These are phyloP conservation scores for Hordeum pubiflorum DNA, from an alignment of 202 grass and related monocot species.

Conservation along the genomic window DNA sequence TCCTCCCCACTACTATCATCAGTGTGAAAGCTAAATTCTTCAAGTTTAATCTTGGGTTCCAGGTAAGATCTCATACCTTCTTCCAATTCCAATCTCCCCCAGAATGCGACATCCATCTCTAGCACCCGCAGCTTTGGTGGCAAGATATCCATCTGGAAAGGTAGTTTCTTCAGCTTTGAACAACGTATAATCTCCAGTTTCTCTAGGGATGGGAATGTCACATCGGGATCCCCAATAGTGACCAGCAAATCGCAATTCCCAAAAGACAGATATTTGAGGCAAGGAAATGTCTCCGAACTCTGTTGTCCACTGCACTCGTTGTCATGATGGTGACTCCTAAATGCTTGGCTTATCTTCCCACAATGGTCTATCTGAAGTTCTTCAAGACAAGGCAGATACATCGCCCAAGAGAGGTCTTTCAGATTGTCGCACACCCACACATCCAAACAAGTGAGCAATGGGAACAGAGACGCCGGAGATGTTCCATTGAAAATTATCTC, in stretches of 20 bases:
- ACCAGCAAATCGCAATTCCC: not conserved
- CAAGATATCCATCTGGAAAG: too few species aligned
- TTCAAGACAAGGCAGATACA: not conserved
- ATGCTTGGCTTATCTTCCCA: not conserved
- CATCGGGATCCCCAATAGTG: not conserved
- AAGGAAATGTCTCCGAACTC: too few species aligned
- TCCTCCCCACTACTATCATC: too few species aligned
- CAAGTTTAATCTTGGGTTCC: too few species aligned
- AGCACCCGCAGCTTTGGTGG: not conserved
- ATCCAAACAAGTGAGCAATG: not conserved
- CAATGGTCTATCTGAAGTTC: not conserved
- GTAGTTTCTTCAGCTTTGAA: too few species aligned
- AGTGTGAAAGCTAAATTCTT: too few species aligned
- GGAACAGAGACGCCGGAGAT: not conserved
- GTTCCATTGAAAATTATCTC: not conserved
- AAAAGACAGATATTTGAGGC: not conserved
- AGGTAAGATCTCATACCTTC: not conserved
- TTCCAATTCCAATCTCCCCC: not conserved
- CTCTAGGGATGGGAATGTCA: too few species aligned
- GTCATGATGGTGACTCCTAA: not conserved
- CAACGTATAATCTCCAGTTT: too few species aligned
- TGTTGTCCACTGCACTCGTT: too few species aligned
- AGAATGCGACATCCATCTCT: not conserved
- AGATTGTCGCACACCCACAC: not conserved
- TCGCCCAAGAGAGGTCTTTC: not conserved